A percentile compares a stretch with the other conserved stretches of the same genome.
phyloP scores from a whole-genome alignment of 1,284 basidiomycete genomes.

The Tilletia caries region DNA sequence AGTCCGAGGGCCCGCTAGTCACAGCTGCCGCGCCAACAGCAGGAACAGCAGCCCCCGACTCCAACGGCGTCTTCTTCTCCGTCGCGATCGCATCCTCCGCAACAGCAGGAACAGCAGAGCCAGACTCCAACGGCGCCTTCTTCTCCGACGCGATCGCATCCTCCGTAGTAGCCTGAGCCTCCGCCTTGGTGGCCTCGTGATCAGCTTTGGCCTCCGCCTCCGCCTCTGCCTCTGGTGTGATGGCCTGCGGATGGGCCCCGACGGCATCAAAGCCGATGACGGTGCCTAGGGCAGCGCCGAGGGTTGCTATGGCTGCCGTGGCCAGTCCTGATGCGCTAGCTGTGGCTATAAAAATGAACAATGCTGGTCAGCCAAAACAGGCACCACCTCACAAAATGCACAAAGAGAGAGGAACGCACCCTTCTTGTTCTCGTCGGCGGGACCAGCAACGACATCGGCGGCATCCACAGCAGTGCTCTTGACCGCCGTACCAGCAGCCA shows the following conservation, averaged over 20 bases:
- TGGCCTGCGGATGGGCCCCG: not conserved
- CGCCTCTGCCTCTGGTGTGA: not conserved
- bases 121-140: not conserved
- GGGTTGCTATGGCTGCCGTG: not conserved
- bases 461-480: not conserved
- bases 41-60: no score
- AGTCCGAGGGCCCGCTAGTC: no score
- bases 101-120: not conserved
- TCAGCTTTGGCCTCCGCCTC: not conserved
- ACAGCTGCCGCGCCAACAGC: no score
- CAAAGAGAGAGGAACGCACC: not conserved
- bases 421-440: not conserved
- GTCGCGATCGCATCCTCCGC: no score
- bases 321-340: not conserved
- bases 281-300: not conserved
- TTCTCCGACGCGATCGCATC: not conserved
- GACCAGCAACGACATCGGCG: not conserved
- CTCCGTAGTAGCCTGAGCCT: not conserved
- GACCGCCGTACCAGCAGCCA: not conserved
- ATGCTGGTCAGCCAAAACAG: no score
- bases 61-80: no score
- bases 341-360: not conserved
- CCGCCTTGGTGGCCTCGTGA: not conserved
- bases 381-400: no score
- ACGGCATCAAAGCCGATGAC: conserved; percentile 5